Base-by-base conservation (phyloP, 2,329 filamentous ascomycete species). In the Keithomyces neogunnii region DNA sequence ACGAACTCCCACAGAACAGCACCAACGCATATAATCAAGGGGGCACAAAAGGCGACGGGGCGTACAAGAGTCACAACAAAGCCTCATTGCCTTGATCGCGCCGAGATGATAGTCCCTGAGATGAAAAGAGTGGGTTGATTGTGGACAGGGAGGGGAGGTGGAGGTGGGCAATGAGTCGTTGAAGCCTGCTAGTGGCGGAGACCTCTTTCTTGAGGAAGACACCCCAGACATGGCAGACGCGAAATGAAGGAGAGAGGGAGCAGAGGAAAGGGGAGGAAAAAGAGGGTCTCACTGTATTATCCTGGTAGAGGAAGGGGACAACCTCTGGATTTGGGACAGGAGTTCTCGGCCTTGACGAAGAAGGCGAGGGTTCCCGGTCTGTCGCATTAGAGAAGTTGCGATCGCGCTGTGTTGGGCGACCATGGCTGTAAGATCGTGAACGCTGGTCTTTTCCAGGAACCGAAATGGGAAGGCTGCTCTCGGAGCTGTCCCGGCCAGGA, bases 271-370 rank as follows among this genome's bases (percentile, higher is more conserved):
- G 32, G 48, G 43, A 43, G 52, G 51, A 42, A 36, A 35, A 36
- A 29, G 31, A n/a, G 44, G 13, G 26, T 46, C 83, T 74, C 68
- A 88, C 85, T 73, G 88, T 65, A 53, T 70, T 71, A 53, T 93
- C 89, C 69, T 97, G 93, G 65, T 93, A 97, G 55, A 95, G 78
- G 78, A 96, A 99, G n/a, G 93, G 93, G 39, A 95, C 93, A 52
- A 99, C 90, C 69, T 97, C 92, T 62, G 89, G 93, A 10, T 88
- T 89, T 42, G 88, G 88, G 48, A 90, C 77, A 10, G 91, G 90
- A n/a, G 89, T 95, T 60, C 86, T 80, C 46, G 91, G 89, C 58
- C 89, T 79, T 31, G 87, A 90, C 33, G 81, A 82, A 49, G 81
- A 79, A 40, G 89, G 89, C 49, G 91, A 95, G 45, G 77, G 78